Conservation (phyloP, 805 yeast genomes). For the Saccharomyces paradoxus region DNA sequence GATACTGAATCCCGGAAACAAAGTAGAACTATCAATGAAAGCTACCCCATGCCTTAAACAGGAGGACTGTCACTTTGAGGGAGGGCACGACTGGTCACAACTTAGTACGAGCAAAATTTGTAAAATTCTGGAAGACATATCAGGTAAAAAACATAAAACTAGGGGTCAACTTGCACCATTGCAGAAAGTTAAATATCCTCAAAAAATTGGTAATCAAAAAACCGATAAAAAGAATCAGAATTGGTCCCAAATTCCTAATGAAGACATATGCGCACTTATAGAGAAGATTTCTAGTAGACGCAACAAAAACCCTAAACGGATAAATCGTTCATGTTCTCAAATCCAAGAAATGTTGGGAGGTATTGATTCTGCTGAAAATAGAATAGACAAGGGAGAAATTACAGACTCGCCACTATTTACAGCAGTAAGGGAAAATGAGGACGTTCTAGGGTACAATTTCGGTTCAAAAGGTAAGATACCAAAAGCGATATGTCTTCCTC, state of each 20-base stretch:
- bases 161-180: background rate
- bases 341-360: background rate
- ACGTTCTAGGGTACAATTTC: background rate
- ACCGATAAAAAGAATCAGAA: background rate
- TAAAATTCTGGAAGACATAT: background rate
- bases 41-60: background rate
- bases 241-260: background rate
- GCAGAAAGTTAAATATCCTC: background rate
- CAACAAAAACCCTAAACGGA: background rate
- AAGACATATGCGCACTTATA: background rate
- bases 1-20: background rate
- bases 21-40: background rate
- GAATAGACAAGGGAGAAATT: background rate
- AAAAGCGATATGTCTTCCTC: background rate
- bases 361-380: background rate
- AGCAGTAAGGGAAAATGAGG: background rate
- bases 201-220: background rate
- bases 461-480: background rate
- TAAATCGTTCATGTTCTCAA: background rate
- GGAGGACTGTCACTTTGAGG: background rate
- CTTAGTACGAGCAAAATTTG: background rate
- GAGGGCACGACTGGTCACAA: background rate
- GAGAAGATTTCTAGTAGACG: background rate
- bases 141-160: background rate
- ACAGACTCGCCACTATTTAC: background rate